Evolutionary conservation across 2,329 filamentous ascomycete genomes (phyloP).

Genomic region (Ascosphaera pollenicola): DNA sequence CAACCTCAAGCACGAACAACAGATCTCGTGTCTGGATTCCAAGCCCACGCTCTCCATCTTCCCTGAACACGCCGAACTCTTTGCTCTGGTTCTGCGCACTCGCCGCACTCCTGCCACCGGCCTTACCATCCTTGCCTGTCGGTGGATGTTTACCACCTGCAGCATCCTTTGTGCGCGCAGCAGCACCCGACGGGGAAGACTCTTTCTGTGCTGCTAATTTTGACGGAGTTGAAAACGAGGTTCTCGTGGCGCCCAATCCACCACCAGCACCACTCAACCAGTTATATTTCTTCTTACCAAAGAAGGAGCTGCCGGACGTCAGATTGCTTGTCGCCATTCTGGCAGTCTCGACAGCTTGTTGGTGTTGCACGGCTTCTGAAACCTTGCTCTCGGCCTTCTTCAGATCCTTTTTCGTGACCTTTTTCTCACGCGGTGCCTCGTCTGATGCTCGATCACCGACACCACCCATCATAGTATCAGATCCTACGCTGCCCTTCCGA

Average conservation of each 20-base stretch:
- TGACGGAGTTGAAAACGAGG: constrained; percentile 1
- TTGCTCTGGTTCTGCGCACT: constrained; percentile 23
- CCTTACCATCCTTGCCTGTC: constrained; percentile 14
- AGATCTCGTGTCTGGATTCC: constrained; percentile 73
- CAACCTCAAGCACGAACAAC: constrained; percentile 55
- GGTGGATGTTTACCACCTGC: constrained; percentile 1
- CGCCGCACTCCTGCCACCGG: constrained; percentile 11
- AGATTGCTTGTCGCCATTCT: constrained; percentile 50
- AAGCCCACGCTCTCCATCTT: constrained; percentile 47
- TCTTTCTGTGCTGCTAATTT: too few species aligned
- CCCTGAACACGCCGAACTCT: constrained; percentile 51
- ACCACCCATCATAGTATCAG: constrained; percentile 24
- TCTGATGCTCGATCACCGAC: constrained; percentile 32
- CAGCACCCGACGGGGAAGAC: too few species aligned
- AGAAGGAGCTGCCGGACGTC: constrained; percentile 25
- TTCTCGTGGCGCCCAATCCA: constrained; percentile 9
- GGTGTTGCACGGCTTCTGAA: constrained; percentile 56
- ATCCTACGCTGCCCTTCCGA: constrained; percentile 33
- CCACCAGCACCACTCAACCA: constrained; percentile 19
- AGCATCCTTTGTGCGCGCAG: too few species aligned
- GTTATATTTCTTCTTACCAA: constrained; percentile 24
- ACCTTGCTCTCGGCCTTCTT: constrained; percentile 53
- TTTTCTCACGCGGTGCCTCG: constrained; percentile 24
- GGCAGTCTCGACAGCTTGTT: constrained; percentile 65
- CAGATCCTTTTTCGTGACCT: constrained; percentile 73